Conservation (phyloP, 352 stramenopile species). For the Phytophthora pini region DNA sequence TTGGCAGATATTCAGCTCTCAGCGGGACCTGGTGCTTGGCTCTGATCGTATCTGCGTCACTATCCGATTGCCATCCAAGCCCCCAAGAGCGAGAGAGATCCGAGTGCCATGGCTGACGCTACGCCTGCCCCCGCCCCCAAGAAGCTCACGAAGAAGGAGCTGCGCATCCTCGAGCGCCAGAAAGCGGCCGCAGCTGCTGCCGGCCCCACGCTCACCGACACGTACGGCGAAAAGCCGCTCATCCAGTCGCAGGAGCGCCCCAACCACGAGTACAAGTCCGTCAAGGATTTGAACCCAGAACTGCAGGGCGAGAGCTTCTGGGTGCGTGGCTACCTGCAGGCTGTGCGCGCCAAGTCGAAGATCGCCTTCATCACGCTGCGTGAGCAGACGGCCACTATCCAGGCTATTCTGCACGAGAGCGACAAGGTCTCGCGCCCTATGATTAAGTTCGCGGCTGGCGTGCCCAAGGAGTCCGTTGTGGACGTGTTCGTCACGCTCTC, state of each 20-base stretch:
- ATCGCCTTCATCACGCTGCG: constrained; percentile 97
- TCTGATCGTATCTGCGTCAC: constrained; percentile 24
- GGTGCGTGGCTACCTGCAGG: constrained; percentile 96
- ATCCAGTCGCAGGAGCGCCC: constrained; percentile 90
- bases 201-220: constrained; percentile 80
- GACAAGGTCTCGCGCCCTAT: constrained; percentile 94
- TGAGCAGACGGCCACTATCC: constrained; percentile 96
- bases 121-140: constrained; percentile 56
- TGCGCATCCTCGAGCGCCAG: constrained; percentile 89
- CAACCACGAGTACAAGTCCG: constrained; percentile 62
- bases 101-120: constrained; percentile 53
- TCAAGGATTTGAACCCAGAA: constrained; percentile 77
- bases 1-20: constrained; percentile 26
- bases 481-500: constrained; percentile 95
- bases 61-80: constrained; percentile 29
- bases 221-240: constrained; percentile 89
- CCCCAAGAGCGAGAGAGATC: constrained; percentile 23
- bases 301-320: constrained; percentile 92
- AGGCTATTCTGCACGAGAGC: constrained; percentile 91
- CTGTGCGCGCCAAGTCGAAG: constrained; percentile 93
- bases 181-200: constrained; percentile 72
- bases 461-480: constrained; percentile 97
- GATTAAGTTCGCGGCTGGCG: constrained; percentile 96
- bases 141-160: constrained; percentile 92
- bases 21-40: constrained; percentile 23